Evolutionary conservation across 225 moss, liverwort and hornwort species (phyloP), one percentile per base, ranked within the genome.

Genomic region (Takakia lepidozioides): DNA sequence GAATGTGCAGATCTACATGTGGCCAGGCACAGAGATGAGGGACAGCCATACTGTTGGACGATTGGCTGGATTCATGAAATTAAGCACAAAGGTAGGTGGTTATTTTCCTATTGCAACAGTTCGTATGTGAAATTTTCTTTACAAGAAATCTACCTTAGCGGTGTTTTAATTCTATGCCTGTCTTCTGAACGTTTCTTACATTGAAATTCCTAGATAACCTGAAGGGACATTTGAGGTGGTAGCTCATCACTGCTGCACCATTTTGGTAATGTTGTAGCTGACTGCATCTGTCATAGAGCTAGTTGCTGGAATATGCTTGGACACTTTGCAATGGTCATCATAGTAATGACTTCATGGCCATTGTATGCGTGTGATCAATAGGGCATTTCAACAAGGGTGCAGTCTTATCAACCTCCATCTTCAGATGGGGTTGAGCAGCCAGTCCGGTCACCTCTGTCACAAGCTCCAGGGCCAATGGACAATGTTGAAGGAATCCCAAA

Each of bases 21-120:
- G 93, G 93, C 93, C 85, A 24, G 88, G 93, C 25, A 83, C 85
- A 1, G 88, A 85, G 26, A 88, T 92, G 88, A 86, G 78, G 67
- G 93, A 88, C 41, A 88, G 93, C 57, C 73, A 76, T 38, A 93
- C 88, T 37, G 93, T 93, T 19, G 93, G 88, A 43, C 78, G 78
- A 41, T 61, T 93, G 56, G 88, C 93, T 36, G 93, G 93, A 51
- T 93, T 81, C 24, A 75, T 76, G 48, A 78, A 93, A 51, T 85
- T 93, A 37, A 93, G 88, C 51, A 78, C 93, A 8, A 93, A 93
- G 74, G 88, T 68, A 56, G n/a, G 32, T 9, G 10, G 10, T n/a
- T n/a, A n/a, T n/a, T n/a, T 38, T 10, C 13, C 13, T 13, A 38
- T 9, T 13, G 10, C 37, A 38, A 10, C 37, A 38, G 10, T 38